A percentile compares a stretch with the other conserved stretches of the same genome.
Evolutionary conservation across 1,284 basidiomycete species (phyloP).

Genomic region (Phellopilus nigrolimitatus): DNA sequence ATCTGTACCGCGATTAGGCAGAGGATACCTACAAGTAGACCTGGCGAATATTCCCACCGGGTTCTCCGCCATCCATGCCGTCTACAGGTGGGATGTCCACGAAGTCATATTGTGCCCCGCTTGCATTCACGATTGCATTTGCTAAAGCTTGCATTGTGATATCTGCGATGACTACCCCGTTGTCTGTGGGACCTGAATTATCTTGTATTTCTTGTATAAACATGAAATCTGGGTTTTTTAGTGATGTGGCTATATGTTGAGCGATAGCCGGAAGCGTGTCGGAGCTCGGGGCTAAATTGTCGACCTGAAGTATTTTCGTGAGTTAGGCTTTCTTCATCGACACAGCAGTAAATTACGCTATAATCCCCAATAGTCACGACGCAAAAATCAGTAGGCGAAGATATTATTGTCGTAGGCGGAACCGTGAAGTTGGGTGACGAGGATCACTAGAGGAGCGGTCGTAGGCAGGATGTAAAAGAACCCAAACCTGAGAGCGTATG

Average conservation of each 20-base stretch:
- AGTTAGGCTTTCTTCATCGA: neutral
- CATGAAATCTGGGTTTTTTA: constrained; percentile 55
- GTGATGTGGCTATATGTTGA: constrained; percentile 47
- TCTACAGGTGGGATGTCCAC: constrained; percentile 49
- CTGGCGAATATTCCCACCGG: constrained; percentile 61
- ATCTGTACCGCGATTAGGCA: neutral
- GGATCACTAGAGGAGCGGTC: constrained; percentile 46
- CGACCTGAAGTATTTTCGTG: constrained; percentile 35
- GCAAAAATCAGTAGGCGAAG: constrained; percentile 35
- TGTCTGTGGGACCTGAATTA: constrained; percentile 50
- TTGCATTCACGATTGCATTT: constrained; percentile 41
- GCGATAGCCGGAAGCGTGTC: constrained; percentile 46
- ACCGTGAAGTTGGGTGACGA: constrained; percentile 34
- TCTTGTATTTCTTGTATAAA: constrained; percentile 68
- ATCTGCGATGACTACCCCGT: constrained; percentile 52
- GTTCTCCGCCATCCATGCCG: constrained; percentile 55
- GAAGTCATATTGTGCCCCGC: constrained; percentile 38
- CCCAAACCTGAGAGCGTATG: constrained; percentile 37
- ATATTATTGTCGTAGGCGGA: constrained; percentile 37
- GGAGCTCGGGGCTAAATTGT: constrained; percentile 53
- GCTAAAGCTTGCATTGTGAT: constrained; percentile 48
- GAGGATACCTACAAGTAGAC: constrained; percentile 43
- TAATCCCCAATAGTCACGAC: constrained; percentile 57
- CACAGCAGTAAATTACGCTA: constrained; percentile 37
- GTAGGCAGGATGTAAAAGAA: constrained; percentile 54